phyloP scores from a whole-genome alignment of 2,329 filamentous ascomycete species.

The Claviceps spartinae region DNA sequence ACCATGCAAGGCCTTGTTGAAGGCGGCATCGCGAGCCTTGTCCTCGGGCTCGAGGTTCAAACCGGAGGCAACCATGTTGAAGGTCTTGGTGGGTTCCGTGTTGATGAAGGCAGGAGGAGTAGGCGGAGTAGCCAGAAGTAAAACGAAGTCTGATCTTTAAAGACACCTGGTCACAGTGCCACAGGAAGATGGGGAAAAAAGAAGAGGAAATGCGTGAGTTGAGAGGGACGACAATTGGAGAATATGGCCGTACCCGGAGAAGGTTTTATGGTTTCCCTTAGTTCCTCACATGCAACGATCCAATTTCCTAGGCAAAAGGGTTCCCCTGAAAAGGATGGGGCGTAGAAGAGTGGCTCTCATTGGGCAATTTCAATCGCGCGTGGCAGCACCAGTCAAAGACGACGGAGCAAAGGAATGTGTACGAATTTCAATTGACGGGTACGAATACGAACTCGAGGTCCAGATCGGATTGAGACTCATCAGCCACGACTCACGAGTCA shows the following conservation, averaged over 20 bases:
- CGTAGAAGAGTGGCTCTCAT: constrained; percentile 1
- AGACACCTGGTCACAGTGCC: not conserved
- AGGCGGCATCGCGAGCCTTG: constrained; percentile 72
- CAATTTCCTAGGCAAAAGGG: not conserved
- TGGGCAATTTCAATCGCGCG: constrained; percentile 4
- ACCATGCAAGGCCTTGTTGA: constrained; percentile 81
- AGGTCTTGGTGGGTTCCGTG: constrained; percentile 4
- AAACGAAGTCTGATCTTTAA: not conserved
- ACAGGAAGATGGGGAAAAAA: not conserved
- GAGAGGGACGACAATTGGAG: not conserved
- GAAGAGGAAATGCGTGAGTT: constrained; percentile 1
- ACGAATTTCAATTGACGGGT: not conserved
- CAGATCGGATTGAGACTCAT: not conserved
- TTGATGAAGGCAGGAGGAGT: constrained; percentile 1
- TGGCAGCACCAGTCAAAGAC: too few relatives aligned
- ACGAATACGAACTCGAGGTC: constrained; percentile 10
- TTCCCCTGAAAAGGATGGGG: constrained; percentile 3
- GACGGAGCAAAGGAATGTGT: too few relatives aligned
- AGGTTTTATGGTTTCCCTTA: constrained; percentile 4
- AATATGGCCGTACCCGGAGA: not conserved
- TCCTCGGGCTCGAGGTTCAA: constrained; percentile 63
- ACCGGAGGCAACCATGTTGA: constrained; percentile 30
- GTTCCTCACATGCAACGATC: constrained; percentile 2
- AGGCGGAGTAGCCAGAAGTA: not conserved
- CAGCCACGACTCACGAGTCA: not conserved